Evolutionary conservation across 306 rosid genomes (phyloP).

Genomic region (Pachyrhizus erosus): DNA sequence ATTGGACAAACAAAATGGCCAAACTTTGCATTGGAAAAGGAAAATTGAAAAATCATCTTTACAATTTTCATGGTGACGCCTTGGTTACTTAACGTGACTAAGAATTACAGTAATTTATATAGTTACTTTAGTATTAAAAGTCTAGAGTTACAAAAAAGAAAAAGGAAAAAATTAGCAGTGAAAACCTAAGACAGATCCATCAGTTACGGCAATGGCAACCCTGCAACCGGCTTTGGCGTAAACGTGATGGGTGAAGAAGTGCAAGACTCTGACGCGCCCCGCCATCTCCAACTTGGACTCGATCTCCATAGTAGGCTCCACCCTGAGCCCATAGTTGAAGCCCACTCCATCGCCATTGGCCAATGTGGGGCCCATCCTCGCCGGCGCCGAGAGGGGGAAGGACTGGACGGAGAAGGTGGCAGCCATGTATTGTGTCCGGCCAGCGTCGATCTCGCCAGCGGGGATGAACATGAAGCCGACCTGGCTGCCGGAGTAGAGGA

Average conservation of each 20-base stretch:
- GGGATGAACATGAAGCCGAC: slow-evolving; percentile 99
- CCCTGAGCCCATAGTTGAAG: slow-evolving; percentile 50
- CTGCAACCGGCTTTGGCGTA: slow-evolving; percentile 68
- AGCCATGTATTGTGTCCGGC: slow-evolving; percentile 82
- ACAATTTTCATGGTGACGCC: slow-evolving; percentile 42
- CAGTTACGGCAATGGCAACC: slow-evolving; percentile 71
- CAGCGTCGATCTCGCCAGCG: slow-evolving; percentile 87
- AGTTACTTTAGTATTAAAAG: slow-evolving; percentile 14
- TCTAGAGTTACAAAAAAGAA: slow-evolving; percentile 24
- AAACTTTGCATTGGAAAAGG: slow-evolving; percentile 6
- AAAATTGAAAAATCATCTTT: slow-evolving; percentile 30
- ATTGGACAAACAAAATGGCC: neutral
- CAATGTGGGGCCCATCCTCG: slow-evolving; percentile 42
- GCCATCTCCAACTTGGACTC: slow-evolving; percentile 85
- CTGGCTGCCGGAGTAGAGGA: slow-evolving; percentile 78
- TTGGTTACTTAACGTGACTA: slow-evolving; percentile 22
- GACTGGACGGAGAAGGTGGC: slow-evolving; percentile 84
- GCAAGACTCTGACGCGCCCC: slow-evolving; percentile 84
- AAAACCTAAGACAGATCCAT: slow-evolving; percentile 92
- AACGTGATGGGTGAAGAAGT: slow-evolving; percentile 81
- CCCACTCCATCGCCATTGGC: slow-evolving; percentile 47
- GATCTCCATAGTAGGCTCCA: slow-evolving; percentile 75
- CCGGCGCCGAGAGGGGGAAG: slow-evolving; percentile 71
- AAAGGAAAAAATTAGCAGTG: slow-evolving; percentile 69
- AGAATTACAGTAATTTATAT: neutral